phyloP scores from a whole-genome alignment of 805 yeast species.

The Starmerella geochares region DNA sequence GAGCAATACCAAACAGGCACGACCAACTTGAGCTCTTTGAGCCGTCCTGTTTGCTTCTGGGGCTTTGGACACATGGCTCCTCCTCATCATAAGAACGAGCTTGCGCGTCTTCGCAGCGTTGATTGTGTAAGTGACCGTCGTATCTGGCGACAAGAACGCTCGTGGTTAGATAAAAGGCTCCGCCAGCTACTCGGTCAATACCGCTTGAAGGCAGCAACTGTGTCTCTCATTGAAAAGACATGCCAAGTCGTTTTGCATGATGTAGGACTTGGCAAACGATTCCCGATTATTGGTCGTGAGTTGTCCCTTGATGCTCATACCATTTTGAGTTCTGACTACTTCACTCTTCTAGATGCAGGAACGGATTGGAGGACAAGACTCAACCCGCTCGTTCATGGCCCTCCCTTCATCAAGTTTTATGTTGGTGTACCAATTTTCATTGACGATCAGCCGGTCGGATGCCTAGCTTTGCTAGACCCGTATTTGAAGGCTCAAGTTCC shows the following conservation, averaged over 20 bases:
- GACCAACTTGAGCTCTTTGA: slow-evolving; percentile 32
- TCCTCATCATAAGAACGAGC: slow-evolving; percentile 49
- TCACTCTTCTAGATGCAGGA: slow-evolving; percentile 49
- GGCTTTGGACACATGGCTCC: slow-evolving; percentile 44
- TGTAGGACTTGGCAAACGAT: slow-evolving; percentile 40
- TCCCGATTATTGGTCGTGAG: slow-evolving; percentile 34
- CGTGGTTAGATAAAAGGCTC: slow-evolving; percentile 35
- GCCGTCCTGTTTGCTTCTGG: slow-evolving; percentile 46
- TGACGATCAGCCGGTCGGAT: slow-evolving; percentile 44
- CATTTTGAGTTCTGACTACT: slow-evolving; percentile 46
- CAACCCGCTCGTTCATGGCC: slow-evolving; percentile 55
- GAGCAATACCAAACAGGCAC: slow-evolving; percentile 14
- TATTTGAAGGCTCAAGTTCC: slow-evolving; percentile 21
- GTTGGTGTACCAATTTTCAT: slow-evolving; percentile 50
- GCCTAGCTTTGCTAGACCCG: slow-evolving; percentile 48
- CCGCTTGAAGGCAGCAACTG: slow-evolving; percentile 44
- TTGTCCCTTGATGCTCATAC: slow-evolving; percentile 62
- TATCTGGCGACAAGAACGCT: slow-evolving; percentile 41
- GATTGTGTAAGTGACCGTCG: slow-evolving; percentile 34
- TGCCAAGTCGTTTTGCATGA: slow-evolving; percentile 44
- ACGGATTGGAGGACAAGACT: slow-evolving; percentile 58
- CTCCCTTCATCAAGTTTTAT: slow-evolving; percentile 52
- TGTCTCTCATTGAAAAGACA: slow-evolving; percentile 46
- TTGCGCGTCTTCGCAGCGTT: slow-evolving; percentile 38
- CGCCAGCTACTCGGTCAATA: slow-evolving; percentile 35